A percentile compares a stretch with the other conserved stretches of the same genome.
Evolutionary conservation across 2,329 filamentous ascomycete species (phyloP).

Genomic region (Fusarium verticillioides): DNA sequence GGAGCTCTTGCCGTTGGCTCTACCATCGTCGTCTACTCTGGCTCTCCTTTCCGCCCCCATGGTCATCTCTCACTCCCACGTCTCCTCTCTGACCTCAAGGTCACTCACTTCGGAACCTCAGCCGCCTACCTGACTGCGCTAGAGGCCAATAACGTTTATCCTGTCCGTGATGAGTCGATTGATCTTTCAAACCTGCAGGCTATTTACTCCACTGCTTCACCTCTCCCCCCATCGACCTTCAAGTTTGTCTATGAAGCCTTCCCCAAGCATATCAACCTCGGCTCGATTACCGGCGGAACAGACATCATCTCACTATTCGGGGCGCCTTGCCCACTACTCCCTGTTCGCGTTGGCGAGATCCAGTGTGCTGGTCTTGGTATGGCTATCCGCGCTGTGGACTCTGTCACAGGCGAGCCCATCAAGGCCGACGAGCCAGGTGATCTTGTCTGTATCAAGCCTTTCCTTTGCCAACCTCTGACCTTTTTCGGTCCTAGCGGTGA

Average conservation of each 20-base stretch:
- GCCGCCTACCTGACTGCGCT: conserved; percentile 93
- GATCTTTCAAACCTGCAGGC: conserved; percentile 76
- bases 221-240: conserved; percentile 92
- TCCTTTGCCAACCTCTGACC: conserved; percentile 89
- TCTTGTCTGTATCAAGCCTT: conserved; percentile 85
- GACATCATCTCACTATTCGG: conserved; percentile 98
- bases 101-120: conserved; percentile 95
- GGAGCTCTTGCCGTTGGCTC: conserved; percentile 85
- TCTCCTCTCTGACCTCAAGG: conserved; percentile 80
- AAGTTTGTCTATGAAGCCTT: conserved; percentile 88
- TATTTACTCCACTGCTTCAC: conserved; percentile 94
- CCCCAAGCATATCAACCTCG: conserved; percentile 82
- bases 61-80: conserved; percentile 84
- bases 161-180: conserved; percentile 62
- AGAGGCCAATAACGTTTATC: conserved; percentile 78
- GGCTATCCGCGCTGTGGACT: conserved; percentile 73
- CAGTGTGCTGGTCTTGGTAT: conserved; percentile 83
- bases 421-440: conserved; percentile 80
- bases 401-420: conserved; percentile 65
- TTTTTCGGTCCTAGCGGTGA: conserved; percentile 79
- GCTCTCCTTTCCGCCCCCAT: conserved; percentile 85
- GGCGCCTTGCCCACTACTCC: conserved; percentile 79
- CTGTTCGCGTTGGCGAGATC: conserved; percentile 78
- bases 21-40: conserved; percentile 89
- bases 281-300: conserved; percentile 93